Base-by-base conservation (phyloP, 176 grass and related monocot genomes). In the Carex myosuroides region DNA sequence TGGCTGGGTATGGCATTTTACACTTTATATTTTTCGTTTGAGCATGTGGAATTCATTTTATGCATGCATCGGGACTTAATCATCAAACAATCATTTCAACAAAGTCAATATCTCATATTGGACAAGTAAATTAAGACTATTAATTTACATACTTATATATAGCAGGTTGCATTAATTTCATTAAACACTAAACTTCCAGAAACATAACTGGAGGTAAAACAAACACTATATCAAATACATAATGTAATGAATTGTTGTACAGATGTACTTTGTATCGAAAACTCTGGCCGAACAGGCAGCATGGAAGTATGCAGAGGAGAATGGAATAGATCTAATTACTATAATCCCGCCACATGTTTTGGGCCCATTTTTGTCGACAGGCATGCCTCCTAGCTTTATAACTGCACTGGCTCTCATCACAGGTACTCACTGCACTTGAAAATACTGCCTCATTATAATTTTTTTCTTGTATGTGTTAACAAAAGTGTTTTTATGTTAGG, bases 261-360 rank as follows among this genome's bases (percentile, higher is more conserved):
- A 98, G 92, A 95, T 98, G 95, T 98, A 98, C 83, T 98, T 98
- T 50, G 89, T 86, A 57, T 98, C 95, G 13, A 98, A 98, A 83
- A 20, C 89, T n/a, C 77, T 95, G 26, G 95, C 95, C 13, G 92
- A 98, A 79, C 86, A 94, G 87, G 92, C 92, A n/a, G 95, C 95
- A 14, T 83, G 84, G 89, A 87, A 88, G 21, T 95, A 93, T 83
- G 93, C 93, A 4, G 22, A 65, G 58, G 84, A 91, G 83, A 88
- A 91, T 48, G 86, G 88, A 16, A 78, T 98, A 55, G 70, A 98
- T 69, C 20, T 98, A n/a, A 89, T 98, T 88, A 93, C 85, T 85
- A 68, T 98, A 81, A 89, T 95, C 79, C 89, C 92, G 2, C 90
- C 92, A 60, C 86, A 95, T 7, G 22, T 24, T 44, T 88, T 95